Evolutionary conservation across 2,329 filamentous ascomycete genomes (phyloP).

Genomic region (Aureobasidium pullulans): DNA sequence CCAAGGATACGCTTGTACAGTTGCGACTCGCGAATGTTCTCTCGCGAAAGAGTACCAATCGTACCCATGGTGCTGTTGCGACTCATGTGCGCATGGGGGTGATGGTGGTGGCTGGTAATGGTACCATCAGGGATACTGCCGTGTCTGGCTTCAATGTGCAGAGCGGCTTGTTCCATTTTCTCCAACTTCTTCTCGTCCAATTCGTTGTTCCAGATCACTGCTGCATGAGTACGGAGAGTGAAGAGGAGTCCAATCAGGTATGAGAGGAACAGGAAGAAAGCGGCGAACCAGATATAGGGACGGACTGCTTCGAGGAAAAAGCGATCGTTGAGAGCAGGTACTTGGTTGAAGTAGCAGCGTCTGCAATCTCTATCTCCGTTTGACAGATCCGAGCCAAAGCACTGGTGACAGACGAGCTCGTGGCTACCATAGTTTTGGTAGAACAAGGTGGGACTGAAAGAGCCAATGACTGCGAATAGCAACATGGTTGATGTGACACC

Average conservation of each 20-base stretch:
- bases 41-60: conserved; percentile 38
- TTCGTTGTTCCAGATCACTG: conserved; percentile 92
- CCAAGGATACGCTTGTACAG: conserved; percentile 90
- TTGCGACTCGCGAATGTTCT: conserved; percentile 77
- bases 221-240: conserved; percentile 88
- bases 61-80: conserved; percentile 15
- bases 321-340: conserved; percentile 71
- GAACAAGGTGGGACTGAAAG: conserved; percentile 92
- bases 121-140: conserved; percentile 13
- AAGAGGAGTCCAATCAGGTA: conserved; percentile 94
- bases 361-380: conserved; percentile 62
- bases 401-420: conserved; percentile 74
- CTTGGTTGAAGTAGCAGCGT: conserved; percentile 88
- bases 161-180: conserved; percentile 30
- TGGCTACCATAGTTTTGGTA: conserved; percentile 99
- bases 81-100: conserved; percentile 14
- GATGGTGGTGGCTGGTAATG: not conserved
- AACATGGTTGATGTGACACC: conserved; percentile 98
- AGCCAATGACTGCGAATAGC: conserved; percentile 88
- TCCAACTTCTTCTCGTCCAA: conserved; percentile 41
- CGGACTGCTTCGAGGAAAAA: conserved; percentile 89
- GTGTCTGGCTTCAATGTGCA: conserved; percentile 19
- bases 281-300: conserved; percentile 87
- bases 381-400: conserved; percentile 48
- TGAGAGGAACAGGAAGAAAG: conserved; percentile 77